phyloP scores from a whole-genome alignment of 2,329 filamentous ascomycete species.

The Penicillium decumbens region DNA sequence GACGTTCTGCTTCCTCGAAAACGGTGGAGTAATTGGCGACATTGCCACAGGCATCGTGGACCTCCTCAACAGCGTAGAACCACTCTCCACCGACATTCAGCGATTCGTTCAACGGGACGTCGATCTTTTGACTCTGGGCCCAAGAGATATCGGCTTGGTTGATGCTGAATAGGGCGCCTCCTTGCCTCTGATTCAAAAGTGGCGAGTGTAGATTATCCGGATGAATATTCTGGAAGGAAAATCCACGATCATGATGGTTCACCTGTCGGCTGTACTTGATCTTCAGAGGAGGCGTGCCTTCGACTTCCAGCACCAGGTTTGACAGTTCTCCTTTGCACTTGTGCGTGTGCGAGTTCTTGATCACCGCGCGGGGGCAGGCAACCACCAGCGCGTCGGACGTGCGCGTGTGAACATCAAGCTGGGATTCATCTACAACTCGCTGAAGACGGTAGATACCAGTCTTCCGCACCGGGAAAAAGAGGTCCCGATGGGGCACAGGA shows the following conservation, averaged over 20 bases:
- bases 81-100: slow-evolving; percentile 73
- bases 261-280: slow-evolving; percentile 87
- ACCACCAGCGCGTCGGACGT: slow-evolving; percentile 78
- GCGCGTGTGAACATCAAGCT: slow-evolving; percentile 79
- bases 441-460: slow-evolving; percentile 80
- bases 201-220: slow-evolving; percentile 81
- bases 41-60: slow-evolving; percentile 87
- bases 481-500: slow-evolving; percentile 56
- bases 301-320: slow-evolving; percentile 73
- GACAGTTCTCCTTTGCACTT: slow-evolving; percentile 86
- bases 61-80: slow-evolving; percentile 87
- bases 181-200: slow-evolving; percentile 58
- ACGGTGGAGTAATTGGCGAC: slow-evolving; percentile 63
- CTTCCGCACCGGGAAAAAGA: slow-evolving; percentile 74
- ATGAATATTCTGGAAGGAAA: slow-evolving; percentile 89
- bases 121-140: slow-evolving; percentile 70
- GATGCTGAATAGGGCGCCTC: slow-evolving; percentile 54
- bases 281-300: slow-evolving; percentile 84
- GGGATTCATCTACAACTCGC: slow-evolving; percentile 86
- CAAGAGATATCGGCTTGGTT: slow-evolving; percentile 60
- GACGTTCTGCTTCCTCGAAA: slow-evolving; percentile 63
- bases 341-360: slow-evolving; percentile 60
- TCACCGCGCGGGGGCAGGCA: slow-evolving; percentile 71
- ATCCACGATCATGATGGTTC: slow-evolving; percentile 75
- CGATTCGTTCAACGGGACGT: slow-evolving; percentile 84